Conservation (phyloP, 2,329 filamentous ascomycete genomes). For the Albophoma yamanashiensis region DNA sequence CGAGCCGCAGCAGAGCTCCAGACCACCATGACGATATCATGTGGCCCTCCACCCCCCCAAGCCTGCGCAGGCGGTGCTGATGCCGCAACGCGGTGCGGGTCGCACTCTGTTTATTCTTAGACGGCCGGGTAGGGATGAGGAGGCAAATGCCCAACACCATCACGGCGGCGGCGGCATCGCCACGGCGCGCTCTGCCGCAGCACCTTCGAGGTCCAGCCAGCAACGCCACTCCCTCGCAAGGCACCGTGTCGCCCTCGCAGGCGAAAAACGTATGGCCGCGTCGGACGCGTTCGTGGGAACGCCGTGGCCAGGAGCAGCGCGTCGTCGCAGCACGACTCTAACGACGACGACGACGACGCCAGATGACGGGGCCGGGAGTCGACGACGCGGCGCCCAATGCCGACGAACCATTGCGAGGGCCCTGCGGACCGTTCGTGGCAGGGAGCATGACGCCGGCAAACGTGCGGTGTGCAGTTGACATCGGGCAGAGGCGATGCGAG, state of each 20-base stretch:
- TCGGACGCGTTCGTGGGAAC: too few species aligned
- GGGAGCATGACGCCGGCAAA: conserved; percentile 2
- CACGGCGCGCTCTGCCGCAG: not conserved
- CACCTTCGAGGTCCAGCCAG: not conserved
- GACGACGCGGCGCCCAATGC: conserved; percentile 17
- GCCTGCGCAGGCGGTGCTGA: not conserved
- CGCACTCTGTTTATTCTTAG: not conserved
- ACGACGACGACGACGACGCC: not conserved
- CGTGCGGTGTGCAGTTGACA: not conserved
- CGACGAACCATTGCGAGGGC: conserved; percentile 18
- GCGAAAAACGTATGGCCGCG: too few species aligned
- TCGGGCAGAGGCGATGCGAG: conserved; percentile 15
- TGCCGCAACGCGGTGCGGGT: not conserved
- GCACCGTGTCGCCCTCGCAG: too few species aligned
- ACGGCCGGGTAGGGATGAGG: not conserved
- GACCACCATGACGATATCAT: conserved; percentile 6
- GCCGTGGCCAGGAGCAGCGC: not conserved
- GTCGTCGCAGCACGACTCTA: not conserved
- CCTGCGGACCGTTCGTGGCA: conserved; percentile 16
- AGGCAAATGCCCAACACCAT: conserved; percentile 1
- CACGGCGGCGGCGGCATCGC: not conserved
- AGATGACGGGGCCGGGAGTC: not conserved
- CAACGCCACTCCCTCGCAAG: not conserved
- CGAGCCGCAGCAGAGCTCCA: conserved; percentile 4
- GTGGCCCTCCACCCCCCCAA: conserved; percentile 2